Evolutionary conservation across 2,329 filamentous ascomycete genomes (phyloP).

Genomic region (Triangularia verruculosa): DNA sequence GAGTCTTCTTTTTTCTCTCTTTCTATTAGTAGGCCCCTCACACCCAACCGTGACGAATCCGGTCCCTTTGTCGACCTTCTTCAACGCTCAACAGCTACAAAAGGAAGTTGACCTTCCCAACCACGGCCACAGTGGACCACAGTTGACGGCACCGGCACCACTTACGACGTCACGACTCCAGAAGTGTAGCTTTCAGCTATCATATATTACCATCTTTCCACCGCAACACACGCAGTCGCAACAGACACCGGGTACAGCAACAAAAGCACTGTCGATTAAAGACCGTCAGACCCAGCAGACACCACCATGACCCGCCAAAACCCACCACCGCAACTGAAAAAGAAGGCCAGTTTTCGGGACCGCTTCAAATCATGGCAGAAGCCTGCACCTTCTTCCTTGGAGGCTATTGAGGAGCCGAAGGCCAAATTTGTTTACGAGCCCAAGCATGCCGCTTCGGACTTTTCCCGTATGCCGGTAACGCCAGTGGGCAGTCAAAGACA

Average conservation of each 20-base stretch:
- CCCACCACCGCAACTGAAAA: constrained; percentile 21
- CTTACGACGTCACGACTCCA: not conserved
- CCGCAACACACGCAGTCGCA: not conserved
- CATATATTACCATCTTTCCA: not conserved
- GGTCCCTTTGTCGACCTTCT: constrained; percentile 13
- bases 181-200: not conserved
- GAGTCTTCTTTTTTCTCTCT: not conserved
- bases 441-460: constrained; percentile 33
- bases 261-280: not conserved
- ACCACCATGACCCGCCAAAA: constrained; percentile 11
- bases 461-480: constrained; percentile 27
- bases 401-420: constrained; percentile 28
- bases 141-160: not conserved
- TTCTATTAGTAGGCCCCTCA: constrained; percentile 18
- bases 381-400: not conserved
- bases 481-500: constrained; percentile 13
- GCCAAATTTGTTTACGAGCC: constrained; percentile 28
- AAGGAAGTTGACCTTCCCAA: not conserved
- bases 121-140: not conserved
- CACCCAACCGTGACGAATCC: constrained; percentile 11
- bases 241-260: not conserved
- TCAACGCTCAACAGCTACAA: constrained; percentile 14
- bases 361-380: constrained; percentile 24
- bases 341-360: constrained; percentile 26
- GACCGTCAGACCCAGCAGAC: not conserved